A percentile compares a stretch with the other conserved stretches of the same genome.
These are phyloP conservation scores for Calvatia gigantea DNA, from an alignment of 768 basidiomycete genomes.

Conservation along the genomic window DNA sequence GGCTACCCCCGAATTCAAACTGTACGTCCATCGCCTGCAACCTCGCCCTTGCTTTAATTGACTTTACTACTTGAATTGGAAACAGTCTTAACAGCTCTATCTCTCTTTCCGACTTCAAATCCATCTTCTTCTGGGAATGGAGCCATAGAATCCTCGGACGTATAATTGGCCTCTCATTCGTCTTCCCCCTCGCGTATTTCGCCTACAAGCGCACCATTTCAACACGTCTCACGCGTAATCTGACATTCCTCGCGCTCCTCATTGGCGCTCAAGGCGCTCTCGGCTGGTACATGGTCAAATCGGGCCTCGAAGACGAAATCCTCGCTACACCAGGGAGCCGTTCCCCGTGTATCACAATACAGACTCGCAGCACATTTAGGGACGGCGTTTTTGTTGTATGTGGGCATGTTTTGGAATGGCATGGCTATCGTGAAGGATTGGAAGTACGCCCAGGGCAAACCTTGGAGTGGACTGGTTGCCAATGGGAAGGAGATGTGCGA, in stretches of 20 bases:
- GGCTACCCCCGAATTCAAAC: slow-evolving; percentile 89
- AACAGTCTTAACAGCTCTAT: slow-evolving; percentile 85
- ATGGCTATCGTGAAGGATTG: slow-evolving; percentile 76
- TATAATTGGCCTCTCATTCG: slow-evolving; percentile 76
- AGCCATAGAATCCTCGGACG: slow-evolving; percentile 92
- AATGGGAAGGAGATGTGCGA: slow-evolving; percentile 15
- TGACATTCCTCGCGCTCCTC: slow-evolving; percentile 70
- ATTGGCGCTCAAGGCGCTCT: slow-evolving; percentile 90
- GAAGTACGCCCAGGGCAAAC: slow-evolving; percentile 56
- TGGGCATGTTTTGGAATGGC: slow-evolving; percentile 86
- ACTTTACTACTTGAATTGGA: neutral
- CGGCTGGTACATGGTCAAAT: slow-evolving; percentile 99
- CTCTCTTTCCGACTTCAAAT: slow-evolving; percentile 87
- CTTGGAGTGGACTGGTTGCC: slow-evolving; percentile 55
- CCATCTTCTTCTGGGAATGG: slow-evolving; percentile 99
- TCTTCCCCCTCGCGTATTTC: slow-evolving; percentile 84
- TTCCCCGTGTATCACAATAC: slow-evolving; percentile 96
- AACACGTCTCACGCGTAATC: slow-evolving; percentile 52
- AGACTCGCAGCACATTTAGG: slow-evolving; percentile 92
- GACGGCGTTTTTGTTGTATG: slow-evolving; percentile 88
- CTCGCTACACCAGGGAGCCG: slow-evolving; percentile 77
- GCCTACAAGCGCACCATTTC: slow-evolving; percentile 67
- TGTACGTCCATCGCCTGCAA: slow-evolving; percentile 52
- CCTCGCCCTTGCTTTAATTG: neutral
- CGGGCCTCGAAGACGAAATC: slow-evolving; percentile 82